Conservation (phyloP, 371 early-diverging fungal genomes). For the Mucor lusitanicus region DNA sequence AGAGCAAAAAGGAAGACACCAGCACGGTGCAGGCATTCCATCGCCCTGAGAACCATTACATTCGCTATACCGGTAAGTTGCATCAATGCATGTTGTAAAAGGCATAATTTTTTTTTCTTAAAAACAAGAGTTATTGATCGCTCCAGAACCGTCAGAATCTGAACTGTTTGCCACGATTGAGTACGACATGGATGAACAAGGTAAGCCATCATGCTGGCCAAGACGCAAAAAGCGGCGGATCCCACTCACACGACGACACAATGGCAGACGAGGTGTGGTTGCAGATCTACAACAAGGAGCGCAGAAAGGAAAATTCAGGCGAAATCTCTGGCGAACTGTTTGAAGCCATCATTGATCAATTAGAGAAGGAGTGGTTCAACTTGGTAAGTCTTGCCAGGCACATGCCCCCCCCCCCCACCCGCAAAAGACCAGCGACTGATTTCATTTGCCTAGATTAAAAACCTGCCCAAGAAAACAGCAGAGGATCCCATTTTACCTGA, state of each 20-base stretch:
- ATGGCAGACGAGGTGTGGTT: constrained; percentile 73
- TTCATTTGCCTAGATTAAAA: constrained; percentile 29
- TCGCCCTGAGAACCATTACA: constrained; percentile 61
- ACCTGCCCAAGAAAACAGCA: constrained; percentile 36
- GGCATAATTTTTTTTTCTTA: background rate
- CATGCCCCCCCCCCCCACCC: no score
- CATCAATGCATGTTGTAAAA: background rate
- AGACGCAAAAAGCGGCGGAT: background rate
- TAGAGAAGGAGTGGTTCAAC: constrained; percentile 98
- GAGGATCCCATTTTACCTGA: constrained; percentile 57
- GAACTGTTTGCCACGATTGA: constrained; percentile 83
- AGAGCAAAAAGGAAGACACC: background rate
- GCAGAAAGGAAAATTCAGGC: constrained; percentile 57
- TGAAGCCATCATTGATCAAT: constrained; percentile 87
- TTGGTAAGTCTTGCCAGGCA: constrained; percentile 51
- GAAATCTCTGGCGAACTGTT: constrained; percentile 66
- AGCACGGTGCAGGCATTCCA: constrained; percentile 12
- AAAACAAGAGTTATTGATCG: constrained; percentile 1
- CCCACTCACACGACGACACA: background rate
- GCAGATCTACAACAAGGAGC: constrained; percentile 64
- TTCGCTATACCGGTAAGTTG: constrained; percentile 53
- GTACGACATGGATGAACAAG: constrained; percentile 98
- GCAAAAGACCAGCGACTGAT: background rate
- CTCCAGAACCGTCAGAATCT: constrained; percentile 77
- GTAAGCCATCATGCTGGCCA: constrained; percentile 34